These are phyloP conservation scores for Zangia roseola DNA, from an alignment of 768 basidiomycete species.

Conservation along the genomic window DNA sequence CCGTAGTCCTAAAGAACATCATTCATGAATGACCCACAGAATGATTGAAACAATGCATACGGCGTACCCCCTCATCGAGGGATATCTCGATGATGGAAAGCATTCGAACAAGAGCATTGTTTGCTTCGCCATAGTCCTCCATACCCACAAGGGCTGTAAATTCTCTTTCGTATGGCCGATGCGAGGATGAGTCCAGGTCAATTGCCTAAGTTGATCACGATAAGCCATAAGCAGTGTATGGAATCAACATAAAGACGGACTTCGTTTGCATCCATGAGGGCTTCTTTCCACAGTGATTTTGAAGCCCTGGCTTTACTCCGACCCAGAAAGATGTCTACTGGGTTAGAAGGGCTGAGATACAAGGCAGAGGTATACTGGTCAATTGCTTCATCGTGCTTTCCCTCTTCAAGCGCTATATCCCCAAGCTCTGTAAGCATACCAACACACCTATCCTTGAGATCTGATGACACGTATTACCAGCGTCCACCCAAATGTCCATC, in stretches of 20 bases:
- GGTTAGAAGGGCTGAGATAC: constrained; percentile 2
- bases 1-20: neutral
- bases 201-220: constrained; percentile 2
- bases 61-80: neutral
- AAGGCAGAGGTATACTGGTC: constrained; percentile 5
- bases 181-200: neutral
- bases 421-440: neutral
- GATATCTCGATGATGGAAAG: constrained; percentile 1
- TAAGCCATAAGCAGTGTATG: too few relatives aligned
- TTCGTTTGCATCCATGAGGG: constrained; percentile 1
- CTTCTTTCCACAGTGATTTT: neutral
- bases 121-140: neutral
- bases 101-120: neutral
- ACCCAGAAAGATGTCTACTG: too few relatives aligned
- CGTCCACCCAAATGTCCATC: neutral
- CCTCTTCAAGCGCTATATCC: neutral
- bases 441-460: neutral
- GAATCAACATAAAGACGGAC: too few relatives aligned
- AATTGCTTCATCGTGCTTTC: constrained; percentile 1
- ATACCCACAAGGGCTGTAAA: neutral
- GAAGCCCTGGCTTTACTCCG: neutral
- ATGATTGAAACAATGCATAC: neutral
- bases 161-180: neutral
- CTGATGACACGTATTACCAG: neutral
- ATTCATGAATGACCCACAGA: too few relatives aligned